These are phyloP conservation scores for Hypoxylon sp. DNA, from an alignment of 2,329 filamentous ascomycete genomes.

Conservation along the genomic window DNA sequence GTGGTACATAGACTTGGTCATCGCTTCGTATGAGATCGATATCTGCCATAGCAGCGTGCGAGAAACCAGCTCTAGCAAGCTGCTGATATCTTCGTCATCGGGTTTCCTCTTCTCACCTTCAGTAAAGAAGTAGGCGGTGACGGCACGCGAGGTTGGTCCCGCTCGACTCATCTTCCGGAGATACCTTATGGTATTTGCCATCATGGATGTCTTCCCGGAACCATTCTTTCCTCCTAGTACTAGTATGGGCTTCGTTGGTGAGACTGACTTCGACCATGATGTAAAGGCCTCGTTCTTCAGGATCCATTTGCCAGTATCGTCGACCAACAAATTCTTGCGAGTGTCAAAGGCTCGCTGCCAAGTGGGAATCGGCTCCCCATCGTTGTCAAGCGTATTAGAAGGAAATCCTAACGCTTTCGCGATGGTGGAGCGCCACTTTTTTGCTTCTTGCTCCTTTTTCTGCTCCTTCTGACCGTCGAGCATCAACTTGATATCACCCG, in stretches of 20 bases:
- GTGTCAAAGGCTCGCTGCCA: slow-evolving; percentile 46
- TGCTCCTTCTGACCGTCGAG: slow-evolving; percentile 44
- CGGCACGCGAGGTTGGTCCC: slow-evolving; percentile 39
- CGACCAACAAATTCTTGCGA: slow-evolving; percentile 43
- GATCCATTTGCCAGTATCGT: slow-evolving; percentile 45
- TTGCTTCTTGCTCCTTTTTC: slow-evolving; percentile 45
- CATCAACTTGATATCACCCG: slow-evolving; percentile 43
- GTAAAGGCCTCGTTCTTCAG: slow-evolving; percentile 33
- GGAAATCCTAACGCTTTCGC: slow-evolving; percentile 44
- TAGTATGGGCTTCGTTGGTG: slow-evolving; percentile 38
- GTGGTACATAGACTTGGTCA: slow-evolving; percentile 45
- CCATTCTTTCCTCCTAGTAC: slow-evolving; percentile 43
- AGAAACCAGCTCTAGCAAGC: slow-evolving; percentile 38
- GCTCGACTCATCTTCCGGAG: slow-evolving; percentile 38
- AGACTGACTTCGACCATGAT: slow-evolving; percentile 38
- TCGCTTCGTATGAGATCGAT: slow-evolving; percentile 45
- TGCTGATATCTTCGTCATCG: slow-evolving; percentile 42
- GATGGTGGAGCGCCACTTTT: slow-evolving; percentile 45
- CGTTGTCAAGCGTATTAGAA: slow-evolving; percentile 40
- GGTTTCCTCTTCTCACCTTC: slow-evolving; percentile 44
- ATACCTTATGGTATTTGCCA: slow-evolving; percentile 44
- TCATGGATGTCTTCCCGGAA: slow-evolving; percentile 48
- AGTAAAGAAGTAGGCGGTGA: slow-evolving; percentile 44
- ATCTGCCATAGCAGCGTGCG: slow-evolving; percentile 47
- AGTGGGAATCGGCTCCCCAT: slow-evolving; percentile 42